Evolutionary conservation across 371 early-diverging fungal species (phyloP), one percentile per base, ranked within the genome.

Genomic region (Rhizopus microsporus): DNA sequence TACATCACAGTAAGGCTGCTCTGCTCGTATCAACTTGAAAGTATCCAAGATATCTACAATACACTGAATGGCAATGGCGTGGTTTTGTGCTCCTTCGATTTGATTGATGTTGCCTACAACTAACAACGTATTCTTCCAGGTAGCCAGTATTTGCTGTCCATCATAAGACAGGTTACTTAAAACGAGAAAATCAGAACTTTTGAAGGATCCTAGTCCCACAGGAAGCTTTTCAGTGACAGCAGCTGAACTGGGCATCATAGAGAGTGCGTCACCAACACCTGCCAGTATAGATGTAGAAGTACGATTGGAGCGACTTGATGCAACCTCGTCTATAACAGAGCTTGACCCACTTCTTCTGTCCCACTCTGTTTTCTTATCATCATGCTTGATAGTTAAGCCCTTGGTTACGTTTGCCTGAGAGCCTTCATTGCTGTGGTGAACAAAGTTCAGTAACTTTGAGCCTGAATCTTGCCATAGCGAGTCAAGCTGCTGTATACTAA

Each of bases 91-190:
- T 30, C 65, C 68, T 79, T 81, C 60, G 23, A 91, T 84, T 12
- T 72, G 61, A 58, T 88, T 88, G 12, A 88, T 51, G 56, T 89
- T 80, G 4, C 92, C 92, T n/a, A 87, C 51, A n/a, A 77, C 59
- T 61, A 86, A 82, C 13, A 92, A 60, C 71, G 89, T 73, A 44
- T 88, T 88, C 53, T 87, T 89, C 90, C 90, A 92, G 5, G 82
- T 53, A 16, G 57, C 60, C 1, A 81, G 65, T 3, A 78, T 71
- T 10, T 63, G 63, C 15, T 67, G 69, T 0, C 68, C 74, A 56
- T 71, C 76, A 80, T 78, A 80, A 4, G 55, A 35, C 8, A 76
- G 33, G 32, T 59, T 72, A 12, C 45, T 61, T 4, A 83, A 34
- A n/a, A 74, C 71, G 5, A 74, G 52, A 54, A 82, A 82, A n/a